Conservation (phyloP, 2,329 filamentous ascomycete genomes). For the Trichoderma lentiforme region DNA sequence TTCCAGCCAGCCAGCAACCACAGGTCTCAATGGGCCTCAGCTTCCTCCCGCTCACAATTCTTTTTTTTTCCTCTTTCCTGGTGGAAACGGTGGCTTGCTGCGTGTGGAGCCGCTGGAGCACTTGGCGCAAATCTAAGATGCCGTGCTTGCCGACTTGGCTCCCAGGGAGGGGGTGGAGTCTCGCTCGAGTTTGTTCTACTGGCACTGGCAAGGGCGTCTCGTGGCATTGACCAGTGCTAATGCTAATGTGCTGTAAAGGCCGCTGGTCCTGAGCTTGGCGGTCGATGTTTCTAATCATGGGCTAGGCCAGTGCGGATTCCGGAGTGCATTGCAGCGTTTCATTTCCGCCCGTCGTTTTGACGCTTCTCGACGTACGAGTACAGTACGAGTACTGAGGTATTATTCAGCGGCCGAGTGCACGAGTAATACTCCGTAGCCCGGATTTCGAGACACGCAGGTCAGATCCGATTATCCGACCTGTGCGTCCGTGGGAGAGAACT, state of each 20-base stretch:
- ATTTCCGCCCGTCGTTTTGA: background rate
- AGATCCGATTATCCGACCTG: background rate
- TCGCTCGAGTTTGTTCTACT: background rate
- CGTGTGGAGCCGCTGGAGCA: constrained; percentile 3
- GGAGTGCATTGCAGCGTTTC: background rate
- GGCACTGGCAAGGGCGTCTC: constrained; percentile 9
- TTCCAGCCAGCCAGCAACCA: background rate
- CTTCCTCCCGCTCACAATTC: background rate
- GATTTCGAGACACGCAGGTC: background rate
- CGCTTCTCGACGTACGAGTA: background rate
- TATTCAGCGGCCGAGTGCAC: background rate
- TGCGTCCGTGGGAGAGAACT: background rate
- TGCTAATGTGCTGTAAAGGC: background rate
- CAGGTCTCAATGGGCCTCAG: background rate
- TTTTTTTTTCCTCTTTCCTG: background rate
- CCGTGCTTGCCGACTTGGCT: constrained; percentile 21
- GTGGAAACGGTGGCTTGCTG: constrained; percentile 15
- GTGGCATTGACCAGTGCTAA: constrained; percentile 1
- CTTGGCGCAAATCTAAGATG: constrained; percentile 18
- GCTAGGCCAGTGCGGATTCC: background rate
- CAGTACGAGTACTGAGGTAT: too few species aligned
- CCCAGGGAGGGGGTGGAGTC: constrained; percentile 7
- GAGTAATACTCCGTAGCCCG: background rate
- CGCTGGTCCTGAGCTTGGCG: constrained; percentile 6
- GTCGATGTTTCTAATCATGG: background rate